Evolutionary conservation across 441 rosid species (phyloP).

Genomic region (Kokia cookei): DNA sequence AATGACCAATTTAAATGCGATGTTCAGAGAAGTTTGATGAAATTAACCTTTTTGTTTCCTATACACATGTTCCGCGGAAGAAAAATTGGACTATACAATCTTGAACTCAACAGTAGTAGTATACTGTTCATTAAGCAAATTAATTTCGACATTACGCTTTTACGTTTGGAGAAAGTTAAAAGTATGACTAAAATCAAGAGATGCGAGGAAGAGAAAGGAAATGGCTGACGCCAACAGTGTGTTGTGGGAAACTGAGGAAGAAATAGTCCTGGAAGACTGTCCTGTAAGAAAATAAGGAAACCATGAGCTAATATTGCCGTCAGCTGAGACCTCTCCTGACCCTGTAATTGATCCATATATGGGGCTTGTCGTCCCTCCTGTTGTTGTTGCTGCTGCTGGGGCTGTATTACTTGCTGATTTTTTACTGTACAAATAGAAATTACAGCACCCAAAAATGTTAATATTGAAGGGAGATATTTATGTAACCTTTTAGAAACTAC

Average conservation of each 20-base stretch:
- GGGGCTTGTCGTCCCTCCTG: neutral
- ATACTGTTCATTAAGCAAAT: neutral
- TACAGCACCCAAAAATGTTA: neutral
- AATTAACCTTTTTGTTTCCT: neutral
- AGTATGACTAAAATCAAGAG: constrained; percentile 3
- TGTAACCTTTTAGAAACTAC: neutral
- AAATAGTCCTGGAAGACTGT: constrained; percentile 19
- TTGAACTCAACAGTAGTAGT: neutral
- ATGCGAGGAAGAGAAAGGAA: constrained; percentile 11
- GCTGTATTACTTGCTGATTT: constrained; percentile 35
- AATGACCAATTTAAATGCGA: too few relatives aligned
- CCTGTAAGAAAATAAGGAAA: constrained; percentile 31
- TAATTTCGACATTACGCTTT: neutral
- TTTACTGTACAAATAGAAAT: constrained; percentile 20
- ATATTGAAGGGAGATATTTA: too few relatives aligned
- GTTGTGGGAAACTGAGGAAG: constrained; percentile 13
- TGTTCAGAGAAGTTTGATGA: too few relatives aligned
- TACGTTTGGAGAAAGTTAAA: neutral
- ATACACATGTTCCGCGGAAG: constrained; percentile 12
- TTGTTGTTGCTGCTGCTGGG: constrained; percentile 2
- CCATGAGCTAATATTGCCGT: constrained; percentile 26
- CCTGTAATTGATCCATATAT: constrained; percentile 1
- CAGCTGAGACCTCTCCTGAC: neutral
- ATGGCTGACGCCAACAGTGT: constrained; percentile 10
- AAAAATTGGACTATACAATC: constrained; percentile 14